These are phyloP conservation scores for Beauveria sp. DNA, from an alignment of 2,329 filamentous ascomycete species.

Conservation along the genomic window DNA sequence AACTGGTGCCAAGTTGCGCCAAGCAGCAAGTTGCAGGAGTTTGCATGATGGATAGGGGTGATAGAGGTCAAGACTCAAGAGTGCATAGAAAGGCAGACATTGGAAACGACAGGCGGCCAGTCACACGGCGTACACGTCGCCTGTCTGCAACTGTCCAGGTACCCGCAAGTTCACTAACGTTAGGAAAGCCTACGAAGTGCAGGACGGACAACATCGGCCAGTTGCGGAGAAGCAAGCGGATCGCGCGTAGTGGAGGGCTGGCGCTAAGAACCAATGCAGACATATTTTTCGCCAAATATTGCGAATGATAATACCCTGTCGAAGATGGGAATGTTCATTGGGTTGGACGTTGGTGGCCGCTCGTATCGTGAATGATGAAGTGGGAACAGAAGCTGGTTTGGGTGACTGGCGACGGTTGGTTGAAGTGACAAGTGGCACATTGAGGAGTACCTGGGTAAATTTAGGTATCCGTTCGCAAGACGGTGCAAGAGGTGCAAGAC, in stretches of 20 bases:
- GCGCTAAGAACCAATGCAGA: not conserved
- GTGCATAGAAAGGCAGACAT: too few species aligned
- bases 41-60: not conserved
- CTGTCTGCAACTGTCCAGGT: not conserved
- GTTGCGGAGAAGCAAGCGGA: not conserved
- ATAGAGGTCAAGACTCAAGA: too few species aligned
- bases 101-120: not conserved
- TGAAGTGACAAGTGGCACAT: not conserved
- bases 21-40: not conserved
- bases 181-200: too few species aligned
- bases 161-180: too few species aligned
- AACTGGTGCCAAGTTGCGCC: not conserved
- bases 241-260: not conserved
- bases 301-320: not conserved
- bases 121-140: not conserved
- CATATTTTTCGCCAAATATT: not conserved
- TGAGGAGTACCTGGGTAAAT: too few species aligned
- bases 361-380: not conserved
- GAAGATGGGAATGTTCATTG: not conserved
- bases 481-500: not conserved
- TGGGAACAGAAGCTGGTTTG: not conserved
- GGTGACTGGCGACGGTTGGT: too few species aligned
- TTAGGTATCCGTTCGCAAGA: too few species aligned
- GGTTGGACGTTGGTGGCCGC: not conserved
- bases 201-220: not conserved